Evolutionary conservation across 331 rosid genomes (phyloP), one percentile per base, ranked within the genome.

Genomic region (Prunus yedoensis): DNA sequence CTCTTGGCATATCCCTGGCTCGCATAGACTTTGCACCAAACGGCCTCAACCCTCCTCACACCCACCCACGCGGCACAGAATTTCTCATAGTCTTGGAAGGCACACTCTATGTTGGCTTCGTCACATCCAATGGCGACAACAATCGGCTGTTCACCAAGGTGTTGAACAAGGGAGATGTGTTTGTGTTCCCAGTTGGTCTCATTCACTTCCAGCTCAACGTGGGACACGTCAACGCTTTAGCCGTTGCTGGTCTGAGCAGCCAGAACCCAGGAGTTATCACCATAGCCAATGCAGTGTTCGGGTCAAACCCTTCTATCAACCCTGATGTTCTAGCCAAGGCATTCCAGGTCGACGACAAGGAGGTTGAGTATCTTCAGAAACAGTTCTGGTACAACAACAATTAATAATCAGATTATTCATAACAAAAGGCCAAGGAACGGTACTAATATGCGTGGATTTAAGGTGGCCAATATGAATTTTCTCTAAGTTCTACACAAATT

Each of bases 11-110:
- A 49, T 60, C 77, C 14, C 8, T 47, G 0, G 69, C 59, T 60
- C 69, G 68, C 30, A 3, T 74, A 7, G 77, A 74, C 70, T 74
- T 8, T 28, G 77, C 77, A 27, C 59, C 70, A 1, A 28, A 63
- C 13, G 77, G 77, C 56, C n/a, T 45, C 27, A 73, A 73, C 68
- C 68, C 77, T 20, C 77, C 77, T 21, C 77, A 73, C 45, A 73
- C 28, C 20, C 77, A 73, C 54, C 77, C 68, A 8, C 68, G 77
- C 9, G 68, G 45, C 46, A 9, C 77, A 0, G 70, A 65, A 23
- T 0, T 65, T 30, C 51, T 65, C 14, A 0, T 65, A 0, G 70
- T 65, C 52, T 0, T 10, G 18, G 70, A 65, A 65, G 70, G 70
- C 18, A 2, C 70, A 38, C 70, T 65, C 70, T 41, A 41, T 52